Conservation (phyloP, 2,329 filamentous ascomycete genomes). For the Parastagonospora nodorum region DNA sequence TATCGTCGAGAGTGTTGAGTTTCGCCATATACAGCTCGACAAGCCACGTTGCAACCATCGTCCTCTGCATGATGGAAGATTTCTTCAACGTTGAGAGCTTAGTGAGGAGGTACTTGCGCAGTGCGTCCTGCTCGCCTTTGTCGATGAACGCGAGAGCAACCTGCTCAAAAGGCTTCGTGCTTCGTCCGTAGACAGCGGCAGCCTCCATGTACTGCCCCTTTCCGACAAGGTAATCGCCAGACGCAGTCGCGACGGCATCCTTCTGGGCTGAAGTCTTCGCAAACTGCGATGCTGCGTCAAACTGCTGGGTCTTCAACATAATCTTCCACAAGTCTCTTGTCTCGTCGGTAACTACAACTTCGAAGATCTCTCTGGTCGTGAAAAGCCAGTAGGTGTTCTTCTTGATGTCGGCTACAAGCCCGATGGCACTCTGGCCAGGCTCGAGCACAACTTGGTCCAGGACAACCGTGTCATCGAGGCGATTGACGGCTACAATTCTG, state of each 20-base stretch:
- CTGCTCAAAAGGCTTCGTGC: conserved; percentile 96
- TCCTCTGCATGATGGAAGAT: conserved; percentile 84
- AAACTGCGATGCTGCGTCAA: conserved; percentile 84
- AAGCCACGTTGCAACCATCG: conserved; percentile 95
- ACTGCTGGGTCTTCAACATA: conserved; percentile 83
- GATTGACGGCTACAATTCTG: conserved; percentile 82
- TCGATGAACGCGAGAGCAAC: conserved; percentile 92
- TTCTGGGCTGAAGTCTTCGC: conserved; percentile 80
- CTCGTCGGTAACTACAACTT: conserved; percentile 89
- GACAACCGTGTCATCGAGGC: conserved; percentile 81
- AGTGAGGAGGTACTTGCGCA: conserved; percentile 85
- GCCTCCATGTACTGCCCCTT: conserved; percentile 86
- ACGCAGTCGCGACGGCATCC: conserved; percentile 89
- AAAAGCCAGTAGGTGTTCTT: conserved; percentile 99
- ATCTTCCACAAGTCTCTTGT: conserved; percentile 94
- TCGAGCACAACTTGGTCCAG: conserved; percentile 88
- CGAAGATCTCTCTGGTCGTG: conserved; percentile 87
- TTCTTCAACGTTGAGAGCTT: conserved; percentile 85
- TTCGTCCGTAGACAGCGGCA: conserved; percentile 88
- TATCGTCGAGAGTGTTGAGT: conserved; percentile 91
- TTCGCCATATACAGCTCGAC: conserved; percentile 97
- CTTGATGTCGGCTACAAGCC: conserved; percentile 84
- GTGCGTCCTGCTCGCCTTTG: conserved; percentile 83
- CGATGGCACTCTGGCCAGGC: conserved; percentile 77
- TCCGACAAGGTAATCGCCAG: conserved; percentile 82